Evolutionary conservation across 2,329 filamentous ascomycete species (phyloP).

Genomic region (Neophaeococcomyces mojaviensis): DNA sequence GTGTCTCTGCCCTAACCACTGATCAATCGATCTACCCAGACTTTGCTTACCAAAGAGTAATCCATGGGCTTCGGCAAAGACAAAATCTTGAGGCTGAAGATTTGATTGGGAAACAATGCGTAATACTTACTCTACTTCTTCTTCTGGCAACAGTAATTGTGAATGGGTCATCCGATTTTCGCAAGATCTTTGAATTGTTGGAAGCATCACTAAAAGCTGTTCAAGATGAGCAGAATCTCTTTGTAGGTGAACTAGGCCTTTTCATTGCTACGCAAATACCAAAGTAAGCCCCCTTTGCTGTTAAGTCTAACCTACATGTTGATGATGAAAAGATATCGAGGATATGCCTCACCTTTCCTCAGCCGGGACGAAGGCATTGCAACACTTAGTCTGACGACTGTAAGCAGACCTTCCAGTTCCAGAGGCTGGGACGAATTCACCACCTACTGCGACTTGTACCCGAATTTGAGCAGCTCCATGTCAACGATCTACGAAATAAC

Average conservation of each 20-base stretch:
- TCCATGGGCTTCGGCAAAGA: slow-evolving; percentile 5
- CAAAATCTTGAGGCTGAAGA: slow-evolving; percentile 5
- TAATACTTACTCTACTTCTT: slow-evolving; percentile 9
- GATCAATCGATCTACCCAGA: slow-evolving; percentile 15
- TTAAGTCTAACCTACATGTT: slow-evolving; percentile 17
- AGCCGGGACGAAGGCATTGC: slow-evolving; percentile 7
- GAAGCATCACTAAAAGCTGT: slow-evolving; percentile 1
- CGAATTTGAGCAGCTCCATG: background rate
- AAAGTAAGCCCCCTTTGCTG: slow-evolving; percentile 1
- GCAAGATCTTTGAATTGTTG: slow-evolving; percentile 3
- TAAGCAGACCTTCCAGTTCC: no score
- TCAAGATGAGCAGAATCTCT: slow-evolving; percentile 2
- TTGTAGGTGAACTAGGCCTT: slow-evolving; percentile 6
- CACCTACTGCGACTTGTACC: slow-evolving; percentile 17
- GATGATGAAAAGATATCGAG: slow-evolving; percentile 24
- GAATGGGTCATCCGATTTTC: slow-evolving; percentile 7
- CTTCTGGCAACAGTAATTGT: slow-evolving; percentile 6
- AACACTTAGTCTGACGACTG: slow-evolving; percentile 1
- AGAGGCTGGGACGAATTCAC: slow-evolving; percentile 9
- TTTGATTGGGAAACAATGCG: background rate
- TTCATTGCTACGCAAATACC: slow-evolving; percentile 2
- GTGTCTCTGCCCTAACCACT: slow-evolving; percentile 10
- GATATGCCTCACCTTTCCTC: slow-evolving; percentile 19
- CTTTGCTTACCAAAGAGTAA: slow-evolving; percentile 1
- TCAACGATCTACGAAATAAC: slow-evolving; percentile 5